Conservation (phyloP, 306 rosid species). For the Arachis stenosperma region DNA sequence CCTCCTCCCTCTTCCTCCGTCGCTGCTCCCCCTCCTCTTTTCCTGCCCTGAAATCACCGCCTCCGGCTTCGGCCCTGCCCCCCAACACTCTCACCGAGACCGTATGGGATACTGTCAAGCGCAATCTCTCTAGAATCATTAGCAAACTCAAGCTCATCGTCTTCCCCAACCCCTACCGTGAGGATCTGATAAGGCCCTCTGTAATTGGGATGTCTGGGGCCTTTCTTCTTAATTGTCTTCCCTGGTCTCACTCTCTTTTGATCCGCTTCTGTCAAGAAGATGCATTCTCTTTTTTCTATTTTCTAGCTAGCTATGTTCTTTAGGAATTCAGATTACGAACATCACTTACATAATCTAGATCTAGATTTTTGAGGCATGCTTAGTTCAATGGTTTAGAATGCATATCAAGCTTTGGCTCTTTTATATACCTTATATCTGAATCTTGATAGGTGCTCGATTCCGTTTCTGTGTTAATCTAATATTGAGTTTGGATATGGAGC, state of each 20-base stretch:
- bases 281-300: neutral
- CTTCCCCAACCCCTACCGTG: conserved; percentile 93
- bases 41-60: conserved; percentile 32
- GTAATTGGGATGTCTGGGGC: conserved; percentile 99
- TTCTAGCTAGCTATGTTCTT: neutral
- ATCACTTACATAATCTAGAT: neutral
- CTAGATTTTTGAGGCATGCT: neutral
- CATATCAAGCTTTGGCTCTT: neutral
- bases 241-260: conserved; percentile 87
- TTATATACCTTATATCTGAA: conserved; percentile 1
- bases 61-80: conserved; percentile 71
- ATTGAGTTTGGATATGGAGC: no score
- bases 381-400: neutral
- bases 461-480: neutral
- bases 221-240: conserved; percentile 95
- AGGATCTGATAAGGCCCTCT: conserved; percentile 94
- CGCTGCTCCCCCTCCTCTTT: conserved; percentile 39
- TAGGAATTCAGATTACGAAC: neutral
- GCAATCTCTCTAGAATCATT: conserved; percentile 92
- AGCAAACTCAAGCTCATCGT: conserved; percentile 93
- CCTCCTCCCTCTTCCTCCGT: conserved; percentile 42
- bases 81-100: conserved; percentile 91
- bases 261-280: conserved; percentile 98
- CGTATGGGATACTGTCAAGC: conserved; percentile 88
- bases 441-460: neutral